Percentiles rank a stretch among this genome's conserved stretches.
phyloP scores from a whole-genome alignment of 106 monocot genomes.

The Platanthera guangdongensis region DNA sequence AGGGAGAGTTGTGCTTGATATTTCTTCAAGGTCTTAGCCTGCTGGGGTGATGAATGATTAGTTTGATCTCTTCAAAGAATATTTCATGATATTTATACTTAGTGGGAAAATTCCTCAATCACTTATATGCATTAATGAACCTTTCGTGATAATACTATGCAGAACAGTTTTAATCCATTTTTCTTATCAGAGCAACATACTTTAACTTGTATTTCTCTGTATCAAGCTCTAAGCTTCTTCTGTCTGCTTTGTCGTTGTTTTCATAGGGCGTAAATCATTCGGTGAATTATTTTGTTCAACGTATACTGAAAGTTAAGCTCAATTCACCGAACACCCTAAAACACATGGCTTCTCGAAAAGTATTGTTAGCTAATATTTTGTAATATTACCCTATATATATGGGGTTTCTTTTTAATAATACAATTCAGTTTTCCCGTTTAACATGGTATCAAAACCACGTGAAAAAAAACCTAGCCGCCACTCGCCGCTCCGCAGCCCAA shows the following conservation, averaged over 20 bases:
- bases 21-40: constrained; percentile 67
- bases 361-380: too few species aligned
- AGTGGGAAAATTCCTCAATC: background rate
- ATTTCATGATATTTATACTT: background rate
- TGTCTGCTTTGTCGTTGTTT: background rate
- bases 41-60: constrained; percentile 6
- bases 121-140: background rate
- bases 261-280: background rate
- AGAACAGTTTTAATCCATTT: background rate
- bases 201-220: background rate
- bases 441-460: too few species aligned
- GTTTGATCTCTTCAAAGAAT: background rate
- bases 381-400: too few species aligned
- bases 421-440: too few species aligned
- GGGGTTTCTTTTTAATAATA: too few species aligned
- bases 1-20: constrained; percentile 87
- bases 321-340: too few species aligned
- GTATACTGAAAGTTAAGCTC: too few species aligned
- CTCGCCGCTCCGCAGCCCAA: too few species aligned
- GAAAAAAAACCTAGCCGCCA: too few species aligned
- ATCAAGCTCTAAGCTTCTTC: background rate
- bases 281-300: too few species aligned
- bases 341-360: too few species aligned
- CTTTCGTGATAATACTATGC: background rate
- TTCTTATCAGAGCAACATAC: background rate